phyloP scores from a whole-genome alignment of 129 eudicot species.

The Lactuca saligna region DNA sequence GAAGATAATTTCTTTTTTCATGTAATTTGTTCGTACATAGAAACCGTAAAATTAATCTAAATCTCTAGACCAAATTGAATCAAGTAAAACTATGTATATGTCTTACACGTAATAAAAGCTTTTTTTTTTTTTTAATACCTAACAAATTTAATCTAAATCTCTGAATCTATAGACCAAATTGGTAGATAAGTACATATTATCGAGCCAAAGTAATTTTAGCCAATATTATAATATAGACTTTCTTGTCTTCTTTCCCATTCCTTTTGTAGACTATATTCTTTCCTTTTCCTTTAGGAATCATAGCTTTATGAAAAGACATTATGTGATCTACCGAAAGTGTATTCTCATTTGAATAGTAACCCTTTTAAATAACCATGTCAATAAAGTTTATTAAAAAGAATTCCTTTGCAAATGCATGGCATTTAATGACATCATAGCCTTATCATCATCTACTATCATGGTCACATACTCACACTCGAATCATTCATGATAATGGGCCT shows the following conservation, averaged over 20 bases:
- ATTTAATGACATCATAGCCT: background rate
- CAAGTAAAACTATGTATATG: background rate
- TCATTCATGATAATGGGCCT: background rate
- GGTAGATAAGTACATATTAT: background rate
- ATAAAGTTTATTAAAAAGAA: background rate
- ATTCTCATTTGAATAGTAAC: slow-evolving; percentile 20
- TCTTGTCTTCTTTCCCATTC: slow-evolving; percentile 9
- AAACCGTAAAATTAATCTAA: too few species aligned
- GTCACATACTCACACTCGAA: background rate
- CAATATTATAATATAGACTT: background rate
- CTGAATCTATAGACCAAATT: background rate
- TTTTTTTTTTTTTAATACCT: background rate
- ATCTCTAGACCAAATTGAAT: too few species aligned
- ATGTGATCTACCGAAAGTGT: slow-evolving; percentile 40
- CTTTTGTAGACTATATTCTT: slow-evolving; percentile 21
- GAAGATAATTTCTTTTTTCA: too few species aligned
- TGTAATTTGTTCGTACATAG: too few species aligned
- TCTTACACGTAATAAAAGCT: background rate
- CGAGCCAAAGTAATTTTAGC: background rate
- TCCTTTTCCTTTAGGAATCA: slow-evolving; percentile 24
- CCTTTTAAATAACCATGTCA: slow-evolving; percentile 16
- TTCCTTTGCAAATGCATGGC: background rate
- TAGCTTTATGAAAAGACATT: slow-evolving; percentile 23
- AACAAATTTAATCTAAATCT: background rate
- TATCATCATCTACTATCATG: background rate